phyloP scores from a whole-genome alignment of 2,329 filamentous ascomycete genomes.

The Bipolaris sorokiniana region DNA sequence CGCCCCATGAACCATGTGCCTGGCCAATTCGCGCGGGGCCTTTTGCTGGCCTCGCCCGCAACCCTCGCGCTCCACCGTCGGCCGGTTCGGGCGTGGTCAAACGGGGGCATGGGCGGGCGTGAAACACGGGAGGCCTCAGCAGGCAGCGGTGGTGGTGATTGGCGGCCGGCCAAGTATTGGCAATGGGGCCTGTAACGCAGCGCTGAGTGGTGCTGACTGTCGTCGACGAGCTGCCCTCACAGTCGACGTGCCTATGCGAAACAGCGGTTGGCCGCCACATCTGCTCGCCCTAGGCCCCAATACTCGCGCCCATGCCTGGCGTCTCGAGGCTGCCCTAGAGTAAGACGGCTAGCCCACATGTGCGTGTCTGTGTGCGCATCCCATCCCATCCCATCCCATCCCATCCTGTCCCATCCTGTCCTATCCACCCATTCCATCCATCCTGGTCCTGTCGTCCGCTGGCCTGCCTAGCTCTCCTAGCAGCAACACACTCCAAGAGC shows the following conservation, averaged over 20 bases:
- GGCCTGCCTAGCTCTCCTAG: too few relatives aligned
- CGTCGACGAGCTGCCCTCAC: background rate
- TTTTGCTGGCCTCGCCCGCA: too few relatives aligned
- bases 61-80: background rate
- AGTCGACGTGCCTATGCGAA: constrained; percentile 25
- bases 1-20: constrained; percentile 23
- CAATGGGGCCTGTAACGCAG: constrained; percentile 32
- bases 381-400: background rate
- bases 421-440: too few relatives aligned
- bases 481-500: too few relatives aligned
- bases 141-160: constrained; percentile 25
- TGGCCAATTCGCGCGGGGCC: constrained; percentile 20
- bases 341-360: background rate
- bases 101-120: constrained; percentile 31
- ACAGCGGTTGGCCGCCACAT: constrained; percentile 28
- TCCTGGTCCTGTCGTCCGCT: too few relatives aligned
- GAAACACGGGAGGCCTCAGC: constrained; percentile 36
- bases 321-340: background rate
- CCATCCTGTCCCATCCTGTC: background rate
- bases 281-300: constrained; percentile 27
- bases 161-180: constrained; percentile 35
- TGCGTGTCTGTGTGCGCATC: background rate
- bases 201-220: background rate
- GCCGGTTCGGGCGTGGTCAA: constrained; percentile 38
- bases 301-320: background rate